Percentiles rank a stretch among this genome's conserved stretches.
phyloP scores from a whole-genome alignment of 2,329 filamentous ascomycete species.

The Teratosphaeria destructans region DNA sequence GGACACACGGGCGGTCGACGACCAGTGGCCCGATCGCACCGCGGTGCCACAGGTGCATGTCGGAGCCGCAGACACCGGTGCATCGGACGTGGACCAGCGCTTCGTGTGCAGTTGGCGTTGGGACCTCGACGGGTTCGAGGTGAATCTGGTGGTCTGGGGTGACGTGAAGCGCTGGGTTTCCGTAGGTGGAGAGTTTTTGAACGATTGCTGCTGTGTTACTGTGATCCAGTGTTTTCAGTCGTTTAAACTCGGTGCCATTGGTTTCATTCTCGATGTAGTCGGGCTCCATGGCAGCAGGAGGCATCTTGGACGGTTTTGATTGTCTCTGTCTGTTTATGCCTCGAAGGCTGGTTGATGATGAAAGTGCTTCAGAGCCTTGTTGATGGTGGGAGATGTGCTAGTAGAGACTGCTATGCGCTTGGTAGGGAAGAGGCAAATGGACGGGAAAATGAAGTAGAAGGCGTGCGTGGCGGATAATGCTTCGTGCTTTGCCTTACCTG shows the following conservation, averaged over 20 bases:
- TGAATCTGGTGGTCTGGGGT: constrained; percentile 7
- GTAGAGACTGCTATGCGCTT: neutral
- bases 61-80: constrained; percentile 37
- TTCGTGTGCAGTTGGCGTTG: constrained; percentile 2
- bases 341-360: too few species aligned
- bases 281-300: neutral
- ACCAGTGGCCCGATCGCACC: constrained; percentile 50
- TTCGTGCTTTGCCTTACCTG: neutral
- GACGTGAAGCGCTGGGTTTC: constrained; percentile 6
- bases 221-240: neutral
- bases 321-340: neutral
- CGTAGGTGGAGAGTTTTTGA: neutral
- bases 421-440: neutral
- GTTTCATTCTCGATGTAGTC: neutral
- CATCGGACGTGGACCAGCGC: constrained; percentile 10
- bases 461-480: neutral
- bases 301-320: neutral
- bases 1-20: constrained; percentile 41
- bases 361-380: too few species aligned
- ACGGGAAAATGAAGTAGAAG: neutral
- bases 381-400: too few species aligned
- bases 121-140: constrained; percentile 1
- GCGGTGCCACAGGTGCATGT: constrained; percentile 54
- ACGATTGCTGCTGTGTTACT: neutral
- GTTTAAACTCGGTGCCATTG: neutral